Base-by-base conservation (phyloP, 2,329 filamentous ascomycete genomes). In the Lasiodiplodia gonubiensis region DNA sequence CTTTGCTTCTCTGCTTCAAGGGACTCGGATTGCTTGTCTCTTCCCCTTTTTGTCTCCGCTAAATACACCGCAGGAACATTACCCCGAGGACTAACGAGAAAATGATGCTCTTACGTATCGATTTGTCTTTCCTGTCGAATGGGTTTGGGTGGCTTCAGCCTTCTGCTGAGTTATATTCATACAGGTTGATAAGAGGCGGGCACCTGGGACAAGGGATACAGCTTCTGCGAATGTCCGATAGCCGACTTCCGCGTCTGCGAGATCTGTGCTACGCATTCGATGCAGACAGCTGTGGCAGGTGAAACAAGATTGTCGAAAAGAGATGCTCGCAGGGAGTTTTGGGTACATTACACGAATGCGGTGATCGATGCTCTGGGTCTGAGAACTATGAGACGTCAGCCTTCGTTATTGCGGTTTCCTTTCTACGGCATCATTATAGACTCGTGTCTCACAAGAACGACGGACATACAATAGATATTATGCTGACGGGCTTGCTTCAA, bases 221-320 rank as follows among this genome's bases (percentile, higher is more conserved):
- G 30, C 25, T 35, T 35, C 27, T 54, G 30, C 27, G 30, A 30
- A 30, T n/a, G 14, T 18, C 12, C 52, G 30, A 54, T 30, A 30
- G 30, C 52, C 52, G 52, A 35, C 14, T n/a, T n/a, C n/a, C n/a
- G 52, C 6, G 27, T 54, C 27, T 54, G 52, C 52, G 52, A 54
- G 27, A 54, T 54, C 27, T 35, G 52, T 54, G 52, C 27, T 54
- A 54, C 52, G 27, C 42, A n/a, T 46, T 16, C 30, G 49, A 52
- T n/a, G 27, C 52, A 30, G 52, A 54, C 49, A 11, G 18, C 21
- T 52, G 16, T 5, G 18, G 14, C 27, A 35, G 27, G 27, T 54
- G 52, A 54, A 30, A 54, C 52, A n/a, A 14, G 14, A 35, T 35
- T 18, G 10, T 30, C 52, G 11, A 54, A 30, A n/a, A 10, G 27